These are phyloP conservation scores for Ceratocystis destructans DNA, from an alignment of 2,329 filamentous ascomycete species.

Conservation along the genomic window DNA sequence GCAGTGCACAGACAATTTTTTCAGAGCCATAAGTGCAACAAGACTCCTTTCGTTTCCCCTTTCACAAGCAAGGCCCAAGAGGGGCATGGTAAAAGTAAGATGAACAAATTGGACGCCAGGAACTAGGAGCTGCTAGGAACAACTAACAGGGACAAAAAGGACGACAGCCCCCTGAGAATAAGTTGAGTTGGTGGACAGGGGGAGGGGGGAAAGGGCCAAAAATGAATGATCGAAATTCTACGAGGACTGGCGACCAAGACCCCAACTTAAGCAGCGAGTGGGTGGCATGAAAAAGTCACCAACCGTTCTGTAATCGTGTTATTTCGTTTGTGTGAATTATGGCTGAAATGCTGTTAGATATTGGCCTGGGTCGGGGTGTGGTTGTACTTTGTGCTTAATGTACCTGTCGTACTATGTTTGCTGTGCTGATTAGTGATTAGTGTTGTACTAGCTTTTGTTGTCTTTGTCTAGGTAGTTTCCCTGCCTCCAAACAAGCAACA, in stretches of 20 bases:
- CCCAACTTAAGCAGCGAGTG: neutral
- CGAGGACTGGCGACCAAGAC: neutral
- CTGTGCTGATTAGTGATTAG: neutral
- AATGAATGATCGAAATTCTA: conserved; percentile 4
- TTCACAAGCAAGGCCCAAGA: conserved; percentile 6
- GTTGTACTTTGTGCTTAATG: neutral
- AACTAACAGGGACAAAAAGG: conserved; percentile 27
- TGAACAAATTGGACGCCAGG: conserved; percentile 27
- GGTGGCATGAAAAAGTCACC: neutral
- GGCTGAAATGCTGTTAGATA: neutral
- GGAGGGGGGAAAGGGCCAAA: neutral
- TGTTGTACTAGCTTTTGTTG: conserved; percentile 2
- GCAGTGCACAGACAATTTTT: conserved; percentile 11
- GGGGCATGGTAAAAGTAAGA: conserved; percentile 1
- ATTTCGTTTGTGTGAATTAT: neutral
- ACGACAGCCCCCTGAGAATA: neutral
- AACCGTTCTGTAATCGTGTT: neutral
- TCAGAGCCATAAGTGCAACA: conserved; percentile 2
- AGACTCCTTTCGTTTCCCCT: conserved; percentile 16
- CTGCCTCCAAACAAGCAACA: neutral
- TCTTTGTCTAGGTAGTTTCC: conserved; percentile 4
- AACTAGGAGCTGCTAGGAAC: conserved; percentile 28
- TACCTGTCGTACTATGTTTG: neutral
- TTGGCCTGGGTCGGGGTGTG: neutral
- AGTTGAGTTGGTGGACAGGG: neutral